Evolutionary conservation across 257 asterid species (phyloP).

Genomic region (Solanum clarkiae): DNA sequence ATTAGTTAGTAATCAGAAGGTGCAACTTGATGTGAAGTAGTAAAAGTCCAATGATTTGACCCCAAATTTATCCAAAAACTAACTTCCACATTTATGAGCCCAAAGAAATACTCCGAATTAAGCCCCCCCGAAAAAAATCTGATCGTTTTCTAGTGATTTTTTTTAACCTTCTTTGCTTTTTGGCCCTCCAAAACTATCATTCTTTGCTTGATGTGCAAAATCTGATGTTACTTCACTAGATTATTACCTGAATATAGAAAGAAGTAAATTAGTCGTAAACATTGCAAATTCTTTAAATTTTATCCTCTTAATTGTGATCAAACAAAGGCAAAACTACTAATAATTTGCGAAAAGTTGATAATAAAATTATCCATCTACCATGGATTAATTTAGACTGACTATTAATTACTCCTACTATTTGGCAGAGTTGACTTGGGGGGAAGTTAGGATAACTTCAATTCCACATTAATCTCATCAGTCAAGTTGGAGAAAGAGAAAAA

Average conservation of each 20-base stretch:
- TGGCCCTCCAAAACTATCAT: too few species aligned
- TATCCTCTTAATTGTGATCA: too few species aligned
- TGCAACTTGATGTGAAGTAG: background rate
- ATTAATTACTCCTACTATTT: background rate
- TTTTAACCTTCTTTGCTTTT: too few species aligned
- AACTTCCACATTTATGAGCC: background rate
- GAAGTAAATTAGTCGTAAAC: too few species aligned
- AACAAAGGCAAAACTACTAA: too few species aligned
- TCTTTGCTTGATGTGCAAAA: too few species aligned
- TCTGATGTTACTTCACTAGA: too few species aligned
- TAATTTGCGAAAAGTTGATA: too few species aligned
- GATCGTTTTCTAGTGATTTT: too few species aligned
- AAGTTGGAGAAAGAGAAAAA: background rate
- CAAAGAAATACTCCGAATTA: background rate
- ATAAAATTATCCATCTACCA: too few species aligned
- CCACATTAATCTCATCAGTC: background rate
- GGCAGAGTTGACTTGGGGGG: background rate
- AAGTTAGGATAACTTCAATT: background rate
- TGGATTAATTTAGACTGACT: background rate
- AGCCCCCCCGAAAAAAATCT: background rate
- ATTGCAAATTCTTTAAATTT: too few species aligned
- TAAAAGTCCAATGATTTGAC: background rate
- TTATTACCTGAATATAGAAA: too few species aligned
- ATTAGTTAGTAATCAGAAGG: background rate
- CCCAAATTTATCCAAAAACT: background rate